phyloP scores from a whole-genome alignment of 805 yeast species.

The Starmerella etchellsii region DNA sequence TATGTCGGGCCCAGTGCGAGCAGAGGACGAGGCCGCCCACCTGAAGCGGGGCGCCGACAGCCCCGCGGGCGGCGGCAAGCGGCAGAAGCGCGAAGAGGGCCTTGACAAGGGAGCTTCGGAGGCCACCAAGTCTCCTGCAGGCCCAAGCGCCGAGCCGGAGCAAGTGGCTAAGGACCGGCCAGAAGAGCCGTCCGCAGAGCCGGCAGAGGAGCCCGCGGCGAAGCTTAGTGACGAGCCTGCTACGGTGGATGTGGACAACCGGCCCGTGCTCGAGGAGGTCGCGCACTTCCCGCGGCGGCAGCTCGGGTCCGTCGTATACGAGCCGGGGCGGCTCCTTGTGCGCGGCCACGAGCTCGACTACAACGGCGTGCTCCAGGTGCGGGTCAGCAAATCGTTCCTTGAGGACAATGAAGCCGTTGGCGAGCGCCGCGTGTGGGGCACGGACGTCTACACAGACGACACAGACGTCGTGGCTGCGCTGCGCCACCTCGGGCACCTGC shows the following conservation, averaged over 20 bases:
- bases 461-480: slow-evolving; percentile 68
- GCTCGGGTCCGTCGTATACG: slow-evolving; percentile 46
- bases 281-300: slow-evolving; percentile 34
- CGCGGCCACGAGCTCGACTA: slow-evolving; percentile 24
- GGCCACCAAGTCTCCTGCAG: no score
- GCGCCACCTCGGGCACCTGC: slow-evolving; percentile 59
- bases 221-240: not conserved
- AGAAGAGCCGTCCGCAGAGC: no score
- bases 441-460: slow-evolving; percentile 87
- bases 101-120: not conserved
- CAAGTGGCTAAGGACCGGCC: not conserved
- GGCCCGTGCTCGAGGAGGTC: slow-evolving; percentile 32
- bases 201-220: not conserved
- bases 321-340: slow-evolving; percentile 20
- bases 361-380: slow-evolving; percentile 39
- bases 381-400: slow-evolving; percentile 39
- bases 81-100: not conserved
- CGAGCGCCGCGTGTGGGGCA: slow-evolving; percentile 68
- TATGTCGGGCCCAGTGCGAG: slow-evolving; percentile 21
- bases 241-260: slow-evolving; percentile 28
- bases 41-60: slow-evolving; percentile 19
- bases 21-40: slow-evolving; percentile 29
- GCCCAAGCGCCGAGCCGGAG: no score
- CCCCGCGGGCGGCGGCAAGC: not conserved
- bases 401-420: slow-evolving; percentile 25